Evolutionary conservation across 1,284 basidiomycete species (phyloP), one percentile per base, ranked within the genome.

Genomic region (Heliocybe sulcata): DNA sequence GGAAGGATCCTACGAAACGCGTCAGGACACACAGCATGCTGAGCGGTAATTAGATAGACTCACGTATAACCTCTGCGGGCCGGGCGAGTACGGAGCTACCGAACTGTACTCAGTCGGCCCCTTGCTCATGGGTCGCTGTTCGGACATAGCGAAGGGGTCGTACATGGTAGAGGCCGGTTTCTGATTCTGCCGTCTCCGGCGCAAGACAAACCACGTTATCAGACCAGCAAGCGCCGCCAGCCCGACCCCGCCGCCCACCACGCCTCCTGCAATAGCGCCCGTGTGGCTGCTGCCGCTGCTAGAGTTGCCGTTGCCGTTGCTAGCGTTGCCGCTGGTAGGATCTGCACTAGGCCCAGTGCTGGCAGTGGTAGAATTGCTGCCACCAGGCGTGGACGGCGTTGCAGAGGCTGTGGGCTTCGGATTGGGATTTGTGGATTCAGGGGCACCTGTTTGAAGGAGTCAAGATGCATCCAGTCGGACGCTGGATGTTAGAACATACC

Each of bases 261-360:
- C 49, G 2, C 31, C 48, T 4, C 58, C 58, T 9, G 54, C 57
- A n/a, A 55, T 54, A 19, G 50, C 35, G 11, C 58, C 58, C 4
- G 54, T 49, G 19, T 42, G 19, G 33, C 3, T 22, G 51, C 45
- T 26, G 14, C 31, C 8, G n/a, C 12, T 26, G 25, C 26, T n/a
- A n/a, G n/a, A n/a, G n/a, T n/a, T n/a, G n/a, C n/a, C n/a, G n/a
- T n/a, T n/a, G n/a, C n/a, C n/a, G n/a, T n/a, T n/a, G n/a, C n/a
- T n/a, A n/a, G n/a, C 27, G 47, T 2, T 22, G 33, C 49, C 20
- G 47, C 35, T 3, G 9, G 58, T 47, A 49, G 11, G 26, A 3
- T 42, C 27, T 20, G 45, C 51, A 9, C 19, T 26, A n/a, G 55
- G 35, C 12, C 38, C 47, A 3, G 53, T 29, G 19, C 31, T 31